These are phyloP conservation scores for Phytophthora colocasiae DNA, from an alignment of 352 stramenopile genomes.

Conservation along the genomic window DNA sequence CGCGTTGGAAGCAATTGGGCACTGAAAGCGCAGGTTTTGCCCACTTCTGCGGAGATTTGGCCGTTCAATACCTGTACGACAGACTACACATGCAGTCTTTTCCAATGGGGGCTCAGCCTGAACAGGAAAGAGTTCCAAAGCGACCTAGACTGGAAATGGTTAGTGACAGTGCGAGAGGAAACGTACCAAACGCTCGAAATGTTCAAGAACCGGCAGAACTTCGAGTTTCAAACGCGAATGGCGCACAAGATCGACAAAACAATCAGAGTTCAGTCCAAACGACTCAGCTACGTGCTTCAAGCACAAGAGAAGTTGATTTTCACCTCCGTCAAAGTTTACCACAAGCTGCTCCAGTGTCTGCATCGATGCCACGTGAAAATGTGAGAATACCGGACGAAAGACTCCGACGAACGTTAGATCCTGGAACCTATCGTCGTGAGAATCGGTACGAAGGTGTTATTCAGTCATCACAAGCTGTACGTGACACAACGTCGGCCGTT, in stretches of 20 bases:
- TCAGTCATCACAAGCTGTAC: conserved; percentile 26
- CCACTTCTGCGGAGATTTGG: conserved; percentile 21
- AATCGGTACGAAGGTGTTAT: conserved; percentile 23
- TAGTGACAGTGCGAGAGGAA: not conserved
- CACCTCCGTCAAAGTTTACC: not conserved
- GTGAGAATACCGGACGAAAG: conserved; percentile 2
- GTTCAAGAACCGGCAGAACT: too few species aligned
- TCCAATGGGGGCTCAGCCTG: not conserved
- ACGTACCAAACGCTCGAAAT: not conserved
- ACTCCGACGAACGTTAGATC: conserved; percentile 3
- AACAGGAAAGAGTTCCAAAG: conserved; percentile 7
- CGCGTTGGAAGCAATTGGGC: conserved; percentile 26
- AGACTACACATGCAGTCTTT: conserved; percentile 20
- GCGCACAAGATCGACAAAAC: not conserved
- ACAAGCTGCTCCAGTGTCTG: not conserved
- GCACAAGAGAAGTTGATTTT: too few species aligned
- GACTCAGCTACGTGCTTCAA: conserved; percentile 2
- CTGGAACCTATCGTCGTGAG: not conserved
- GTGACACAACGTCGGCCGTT: conserved; percentile 25
- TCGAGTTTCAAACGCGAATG: not conserved
- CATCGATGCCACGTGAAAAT: not conserved
- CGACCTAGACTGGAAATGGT: conserved; percentile 2
- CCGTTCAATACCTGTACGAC: conserved; percentile 20
- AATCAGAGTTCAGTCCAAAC: not conserved
- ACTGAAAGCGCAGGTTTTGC: conserved; percentile 11